Percentiles rank a stretch among this genome's conserved stretches.
Conservation (phyloP, 805 yeast species). For the Debaryomyces hansenii region DNA sequence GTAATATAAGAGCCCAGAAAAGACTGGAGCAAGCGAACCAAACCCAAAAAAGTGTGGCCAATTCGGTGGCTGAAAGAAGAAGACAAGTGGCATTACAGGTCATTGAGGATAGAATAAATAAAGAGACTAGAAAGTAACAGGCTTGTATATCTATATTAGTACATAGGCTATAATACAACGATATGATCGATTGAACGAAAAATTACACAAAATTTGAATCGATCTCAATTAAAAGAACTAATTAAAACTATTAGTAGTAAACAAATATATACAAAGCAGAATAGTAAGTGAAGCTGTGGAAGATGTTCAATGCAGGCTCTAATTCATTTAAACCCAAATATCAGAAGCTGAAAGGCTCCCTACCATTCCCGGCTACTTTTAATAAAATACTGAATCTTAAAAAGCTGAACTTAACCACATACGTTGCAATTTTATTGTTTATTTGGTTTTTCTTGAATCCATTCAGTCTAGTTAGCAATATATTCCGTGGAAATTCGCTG, state of each 20-base stretch:
- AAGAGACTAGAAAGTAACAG: constrained; percentile 13
- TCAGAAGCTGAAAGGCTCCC: constrained; percentile 17
- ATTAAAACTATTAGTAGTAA: background rate
- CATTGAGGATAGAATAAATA: constrained; percentile 59
- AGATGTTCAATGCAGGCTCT: constrained; percentile 6
- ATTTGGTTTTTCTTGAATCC: constrained; percentile 24
- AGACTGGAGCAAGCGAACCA: constrained; percentile 52
- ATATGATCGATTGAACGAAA: background rate
- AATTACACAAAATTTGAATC: constrained; percentile 5
- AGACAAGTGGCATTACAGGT: constrained; percentile 76
- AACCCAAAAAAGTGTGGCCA: constrained; percentile 35
- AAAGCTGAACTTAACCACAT: constrained; percentile 13
- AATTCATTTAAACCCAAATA: constrained; percentile 28
- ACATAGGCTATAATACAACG: background rate
- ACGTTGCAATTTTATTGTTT: constrained; percentile 14
- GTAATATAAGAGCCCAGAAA: constrained; percentile 69
- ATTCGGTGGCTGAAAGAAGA: constrained; percentile 68
- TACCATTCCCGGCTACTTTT: constrained; percentile 33
- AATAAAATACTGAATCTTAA: constrained; percentile 12
- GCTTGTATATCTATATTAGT: background rate
- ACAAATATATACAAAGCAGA: background rate
- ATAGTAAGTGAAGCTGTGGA: background rate
- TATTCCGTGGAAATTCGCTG: constrained; percentile 1
- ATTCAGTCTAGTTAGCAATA: constrained; percentile 8
- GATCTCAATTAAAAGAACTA: background rate